phyloP scores from a whole-genome alignment of 805 yeast species.

The Saccharomycopsis synnaedendra region DNA sequence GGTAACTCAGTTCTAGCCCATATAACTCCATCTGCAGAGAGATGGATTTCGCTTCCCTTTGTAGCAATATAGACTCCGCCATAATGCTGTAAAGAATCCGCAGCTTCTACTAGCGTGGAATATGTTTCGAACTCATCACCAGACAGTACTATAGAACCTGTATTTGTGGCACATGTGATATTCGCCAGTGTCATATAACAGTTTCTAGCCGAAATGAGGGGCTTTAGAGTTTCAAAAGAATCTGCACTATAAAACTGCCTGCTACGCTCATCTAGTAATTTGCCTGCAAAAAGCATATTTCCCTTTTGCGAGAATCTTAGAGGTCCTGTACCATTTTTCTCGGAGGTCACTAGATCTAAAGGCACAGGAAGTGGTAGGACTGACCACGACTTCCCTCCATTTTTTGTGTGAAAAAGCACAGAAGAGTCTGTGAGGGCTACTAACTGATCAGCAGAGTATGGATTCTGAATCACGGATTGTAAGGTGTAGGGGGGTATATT shows the following conservation, averaged over 20 bases:
- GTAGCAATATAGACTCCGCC: slow-evolving; percentile 1
- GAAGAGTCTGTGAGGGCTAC: neutral
- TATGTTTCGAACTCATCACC: neutral
- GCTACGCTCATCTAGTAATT: neutral
- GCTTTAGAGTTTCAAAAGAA: too few relatives aligned
- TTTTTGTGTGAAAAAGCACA: neutral
- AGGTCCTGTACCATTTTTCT: neutral
- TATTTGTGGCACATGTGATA: neutral
- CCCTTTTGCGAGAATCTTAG: neutral
- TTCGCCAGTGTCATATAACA: too few relatives aligned
- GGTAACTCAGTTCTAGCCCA: slow-evolving; percentile 2
- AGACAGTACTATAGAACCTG: neutral
- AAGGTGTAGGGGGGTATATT: neutral
- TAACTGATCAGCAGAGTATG: neutral
- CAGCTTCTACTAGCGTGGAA: too few relatives aligned
- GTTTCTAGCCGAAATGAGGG: too few relatives aligned
- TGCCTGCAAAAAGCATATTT: neutral
- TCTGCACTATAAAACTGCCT: too few relatives aligned
- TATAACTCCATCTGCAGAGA: slow-evolving; percentile 4
- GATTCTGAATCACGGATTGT: slow-evolving; percentile 1
- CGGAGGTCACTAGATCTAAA: neutral
- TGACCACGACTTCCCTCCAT: slow-evolving; percentile 3
- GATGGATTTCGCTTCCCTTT: neutral
- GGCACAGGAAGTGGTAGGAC: neutral
- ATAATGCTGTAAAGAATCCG: neutral